Evolutionary conservation across 805 yeast species (phyloP), one percentile per base, ranked within the genome.

Genomic region (Metschnikowia kofuensis): DNA sequence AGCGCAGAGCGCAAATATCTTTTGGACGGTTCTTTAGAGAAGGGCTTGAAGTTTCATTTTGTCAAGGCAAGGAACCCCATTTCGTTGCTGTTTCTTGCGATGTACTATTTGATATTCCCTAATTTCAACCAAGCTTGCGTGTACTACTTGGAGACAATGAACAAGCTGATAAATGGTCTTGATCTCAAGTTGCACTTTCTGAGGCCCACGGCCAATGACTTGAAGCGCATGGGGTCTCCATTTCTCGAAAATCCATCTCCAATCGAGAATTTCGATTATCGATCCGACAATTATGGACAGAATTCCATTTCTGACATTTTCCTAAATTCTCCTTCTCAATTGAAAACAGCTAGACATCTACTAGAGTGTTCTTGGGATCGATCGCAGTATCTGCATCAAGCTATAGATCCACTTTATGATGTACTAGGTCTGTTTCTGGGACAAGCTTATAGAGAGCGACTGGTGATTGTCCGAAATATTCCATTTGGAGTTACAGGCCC

Each of bases 101-200:
- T 75, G 5, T 82, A 81, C 60, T 84, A 77, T 59, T 62, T 85
- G 34, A 60, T 80, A 7, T 85, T 85, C 57, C 68, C 69, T 5
- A 63, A 68, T 36, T 59, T 63, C 35, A 68, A 70, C 27, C 76
- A 74, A 15, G 88, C 89, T 0, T 69, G 78, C 16, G 69, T 70
- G 4, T 84, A 77, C 60, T 72, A 69, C 62, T 58, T 70, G 16
- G 87, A 82, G 54, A 77, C 84, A 0, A 49, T 60, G 11, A 73
- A 75, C 8, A 74, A 77, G 45, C 67, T 69, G 47, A 58, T 84
- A 34, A 77, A 82, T 54, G 88, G 89, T 1, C 58, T 71, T 41
- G 69, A 67, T 27, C 58, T 80, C 15, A 63, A 74, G 28, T 63
- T 81, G 31, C 66, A 72, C 47, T 83, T 82, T 68, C 76, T 71